Base-by-base conservation (phyloP, 208 protist genomes). In the Trypanosoma rangeli region DNA sequence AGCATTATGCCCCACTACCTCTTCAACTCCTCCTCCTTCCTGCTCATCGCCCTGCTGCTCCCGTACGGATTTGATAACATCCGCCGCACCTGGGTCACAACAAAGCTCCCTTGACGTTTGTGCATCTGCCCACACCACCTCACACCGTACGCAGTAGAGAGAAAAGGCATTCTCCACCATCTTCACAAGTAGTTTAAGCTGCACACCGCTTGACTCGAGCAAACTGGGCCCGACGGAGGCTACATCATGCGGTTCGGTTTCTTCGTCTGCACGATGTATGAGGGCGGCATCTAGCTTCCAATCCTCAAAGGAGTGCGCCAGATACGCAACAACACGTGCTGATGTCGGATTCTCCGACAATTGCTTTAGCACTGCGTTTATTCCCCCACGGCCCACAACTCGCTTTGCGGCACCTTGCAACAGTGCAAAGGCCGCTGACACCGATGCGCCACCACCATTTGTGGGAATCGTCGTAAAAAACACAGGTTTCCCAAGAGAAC, bases 331-430 rank as follows among this genome's bases (percentile, higher is more conserved):
- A 20, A 90, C 76, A 0, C 77, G 70, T 53, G 66, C 59, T 13
- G 80, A 76, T 28, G 80, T 89, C 29, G 82, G 73, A 66, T 90
- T 90, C 10, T 79, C 78, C 26, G 64, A 59, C 33, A 85, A 52
- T 54, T 81, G 68, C n/a, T 75, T 78, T 24, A 66, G 39, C 31
- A 70, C 37, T 29, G 68, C 33, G 49, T 18, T 64, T 26, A 16
- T 16, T 24, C 26, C 55, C 22, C 26, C 42, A 46, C 54, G 39
- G 28, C 53, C 54, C 5, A 62, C 54, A 53, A 28, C 35, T 65
- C 33, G 13, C 57, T 46, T 50, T n/a, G 26, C 20, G 24, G 55
- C 61, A 50, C 60, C 63, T 9, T 61, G 64, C 52, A 68, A 59
- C 13, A 48, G 5, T 33, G 29, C 49, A 26, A 56, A 35, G 18